A percentile compares a stretch with the other conserved stretches of the same genome.
phyloP scores from a whole-genome alignment of 495 filamentous ascomycete genomes.

The Cercophora samala region DNA sequence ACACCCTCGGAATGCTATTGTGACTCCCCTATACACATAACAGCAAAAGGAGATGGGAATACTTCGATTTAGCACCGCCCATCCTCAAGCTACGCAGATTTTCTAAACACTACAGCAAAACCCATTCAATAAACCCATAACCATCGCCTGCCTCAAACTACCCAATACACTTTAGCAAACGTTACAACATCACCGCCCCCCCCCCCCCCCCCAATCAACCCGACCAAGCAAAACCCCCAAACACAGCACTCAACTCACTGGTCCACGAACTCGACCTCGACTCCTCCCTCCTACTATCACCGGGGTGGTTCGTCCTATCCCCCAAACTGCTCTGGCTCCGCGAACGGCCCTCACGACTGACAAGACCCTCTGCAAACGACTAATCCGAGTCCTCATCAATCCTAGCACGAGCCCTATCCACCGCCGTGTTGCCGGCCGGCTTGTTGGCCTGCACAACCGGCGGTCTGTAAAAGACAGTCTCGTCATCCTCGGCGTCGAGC shows the following conservation, averaged over 20 bases:
- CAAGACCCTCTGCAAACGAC: slow-evolving; percentile 12
- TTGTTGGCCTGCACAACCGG: slow-evolving; percentile 47
- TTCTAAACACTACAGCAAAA: not conserved
- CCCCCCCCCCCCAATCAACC: not conserved
- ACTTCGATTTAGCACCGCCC: not conserved
- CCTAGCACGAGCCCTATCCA: slow-evolving; percentile 48
- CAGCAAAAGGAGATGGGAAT: no score
- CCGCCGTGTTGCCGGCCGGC: slow-evolving; percentile 45
- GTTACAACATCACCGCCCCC: no score
- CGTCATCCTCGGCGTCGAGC: slow-evolving; percentile 89
- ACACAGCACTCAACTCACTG: not conserved
- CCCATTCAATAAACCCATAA: not conserved
- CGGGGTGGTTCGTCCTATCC: not conserved
- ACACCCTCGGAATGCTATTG: no score
- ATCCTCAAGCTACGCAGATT: not conserved
- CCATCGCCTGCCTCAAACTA: not conserved
- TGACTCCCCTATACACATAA: no score
- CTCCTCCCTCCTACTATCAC: not conserved
- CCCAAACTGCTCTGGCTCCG: not conserved
- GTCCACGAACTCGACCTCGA: not conserved
- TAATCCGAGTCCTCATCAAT: slow-evolving; percentile 54
- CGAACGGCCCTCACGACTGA: not conserved
- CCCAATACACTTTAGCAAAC: not conserved
- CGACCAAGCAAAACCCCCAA: slow-evolving; percentile 1
- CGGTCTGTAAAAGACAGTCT: slow-evolving; percentile 69